Conservation (phyloP, 2,329 filamentous ascomycete genomes). For the Sarocladium brachiariae region DNA sequence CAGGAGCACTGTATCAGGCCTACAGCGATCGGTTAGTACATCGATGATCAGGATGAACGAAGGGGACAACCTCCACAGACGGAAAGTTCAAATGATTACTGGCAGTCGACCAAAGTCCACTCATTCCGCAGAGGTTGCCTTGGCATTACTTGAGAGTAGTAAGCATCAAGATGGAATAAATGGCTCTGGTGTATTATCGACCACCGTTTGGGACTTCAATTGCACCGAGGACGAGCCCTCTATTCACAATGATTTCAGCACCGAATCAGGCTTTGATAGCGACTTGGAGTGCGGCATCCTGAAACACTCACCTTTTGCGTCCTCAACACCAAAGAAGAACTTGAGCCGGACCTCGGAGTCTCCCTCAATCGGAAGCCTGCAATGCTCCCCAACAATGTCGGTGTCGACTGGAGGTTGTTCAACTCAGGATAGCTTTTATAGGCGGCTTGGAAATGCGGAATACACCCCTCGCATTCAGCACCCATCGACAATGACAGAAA, state of each 20-base stretch:
- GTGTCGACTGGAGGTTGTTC: neutral
- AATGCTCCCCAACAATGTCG: neutral
- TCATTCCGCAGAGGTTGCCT: neutral
- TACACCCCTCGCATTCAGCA: neutral
- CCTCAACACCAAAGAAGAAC: conserved; percentile 29
- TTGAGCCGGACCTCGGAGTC: conserved; percentile 14
- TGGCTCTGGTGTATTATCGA: neutral
- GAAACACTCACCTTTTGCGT: conserved; percentile 26
- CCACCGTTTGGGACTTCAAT: conserved; percentile 11
- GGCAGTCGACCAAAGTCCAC: conserved; percentile 19
- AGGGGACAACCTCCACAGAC: conserved; percentile 25
- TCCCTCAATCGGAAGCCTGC: neutral
- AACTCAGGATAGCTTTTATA: neutral
- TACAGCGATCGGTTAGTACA: conserved; percentile 19
- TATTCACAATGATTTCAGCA: conserved; percentile 21
- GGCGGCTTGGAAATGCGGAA: neutral
- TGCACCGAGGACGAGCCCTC: conserved; percentile 10
- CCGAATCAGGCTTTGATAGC: conserved; percentile 30
- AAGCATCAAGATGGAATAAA: conserved; percentile 18
- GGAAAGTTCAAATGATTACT: conserved; percentile 27
- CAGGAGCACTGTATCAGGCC: conserved; percentile 1
- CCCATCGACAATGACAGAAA: neutral
- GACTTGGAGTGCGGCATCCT: conserved; percentile 33
- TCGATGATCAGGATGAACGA: conserved; percentile 28
- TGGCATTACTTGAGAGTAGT: conserved; percentile 1